A percentile compares a stretch with the other conserved stretches of the same genome.
These are phyloP conservation scores for Cymodocea nodosa DNA, from an alignment of 116 monocot species.

Conservation along the genomic window DNA sequence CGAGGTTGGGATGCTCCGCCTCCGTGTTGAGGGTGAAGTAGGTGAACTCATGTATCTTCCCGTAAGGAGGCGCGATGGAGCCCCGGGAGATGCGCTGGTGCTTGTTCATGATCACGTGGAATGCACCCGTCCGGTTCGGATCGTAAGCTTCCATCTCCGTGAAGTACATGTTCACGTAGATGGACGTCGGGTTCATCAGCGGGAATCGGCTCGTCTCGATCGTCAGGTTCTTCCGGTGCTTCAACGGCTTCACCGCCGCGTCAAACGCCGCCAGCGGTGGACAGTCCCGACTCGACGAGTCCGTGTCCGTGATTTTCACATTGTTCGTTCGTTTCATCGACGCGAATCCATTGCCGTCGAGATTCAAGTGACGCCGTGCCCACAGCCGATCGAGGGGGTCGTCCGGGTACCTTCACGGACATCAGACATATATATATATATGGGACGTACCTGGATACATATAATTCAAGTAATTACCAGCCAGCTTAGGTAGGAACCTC, in stretches of 20 bases:
- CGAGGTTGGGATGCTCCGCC: not conserved
- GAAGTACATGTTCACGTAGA: slow-evolving; percentile 29
- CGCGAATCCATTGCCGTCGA: not conserved
- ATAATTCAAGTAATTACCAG: too few relatives aligned
- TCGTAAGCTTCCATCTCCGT: slow-evolving; percentile 8
- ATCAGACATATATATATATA: too few relatives aligned
- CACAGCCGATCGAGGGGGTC: slow-evolving; percentile 1
- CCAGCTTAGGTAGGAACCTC: too few relatives aligned
- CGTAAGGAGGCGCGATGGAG: not conserved
- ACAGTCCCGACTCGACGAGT: not conserved
- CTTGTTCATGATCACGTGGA: slow-evolving; percentile 14
- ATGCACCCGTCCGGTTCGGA: slow-evolving; percentile 3
- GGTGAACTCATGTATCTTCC: not conserved
- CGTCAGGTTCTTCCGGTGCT: not conserved
- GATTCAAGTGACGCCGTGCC: not conserved
- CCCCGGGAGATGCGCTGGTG: not conserved
- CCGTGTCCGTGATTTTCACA: not conserved
- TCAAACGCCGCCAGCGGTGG: not conserved
- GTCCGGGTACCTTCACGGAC: too few relatives aligned
- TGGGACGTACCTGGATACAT: slow-evolving; percentile 5
- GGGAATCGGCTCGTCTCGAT: not conserved
- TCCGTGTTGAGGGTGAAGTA: not conserved
- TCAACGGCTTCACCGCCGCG: not conserved
- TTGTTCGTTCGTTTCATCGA: not conserved
- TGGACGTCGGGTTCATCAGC: not conserved